Evolutionary conservation across 2,329 filamentous ascomycete genomes (phyloP), one percentile per base, ranked within the genome.

Genomic region (Apiospora sp.): DNA sequence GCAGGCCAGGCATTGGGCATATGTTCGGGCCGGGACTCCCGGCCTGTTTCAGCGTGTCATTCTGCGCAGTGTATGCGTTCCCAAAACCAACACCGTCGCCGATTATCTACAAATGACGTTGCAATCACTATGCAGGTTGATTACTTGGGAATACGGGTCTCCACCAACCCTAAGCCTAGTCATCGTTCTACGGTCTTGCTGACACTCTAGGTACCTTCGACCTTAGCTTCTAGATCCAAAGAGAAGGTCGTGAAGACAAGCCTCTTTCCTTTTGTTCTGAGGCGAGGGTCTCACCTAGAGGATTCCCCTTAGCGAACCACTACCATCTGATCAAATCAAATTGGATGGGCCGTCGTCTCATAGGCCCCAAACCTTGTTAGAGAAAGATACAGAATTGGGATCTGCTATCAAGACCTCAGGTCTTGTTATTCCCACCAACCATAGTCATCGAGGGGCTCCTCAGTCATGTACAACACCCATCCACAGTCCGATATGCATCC

Each of bases 381-480:
- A 61, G 34, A 27, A 58, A 37, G 54, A 22, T 19, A 7, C 16
- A 19, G 27, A 30, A 58, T 61, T 58, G 27, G 51, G 51, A 34
- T 58, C 51, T 34, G 51, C 27, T 30, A 61, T 16, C 54, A 37
- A 34, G 51, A 6, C 54, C 34, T 16, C 54, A 37, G 12, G 34
- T 64, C 58, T 41, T 41, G 8, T 41, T 64, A n/a, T 41, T 41
- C 12, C 34, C 58, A 41, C 58, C 58, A 64, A 12, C 58, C 58
- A 24, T 13, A n/a, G 10, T 24, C 14, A 13, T 41, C 22, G 19
- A 41, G 30, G 30, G 22, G 10, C 34, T n/a, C 30, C 58, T 41
- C 58, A 41, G 58, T 64, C 58, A 64, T 37, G 58, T 41, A 61
- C 54, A 61, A 61, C 54, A 37, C 34, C 54, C 54, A 30, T 34